These are phyloP conservation scores for Diphasiastrum complanatum DNA, from an alignment of 83 land plant species.

Conservation along the genomic window DNA sequence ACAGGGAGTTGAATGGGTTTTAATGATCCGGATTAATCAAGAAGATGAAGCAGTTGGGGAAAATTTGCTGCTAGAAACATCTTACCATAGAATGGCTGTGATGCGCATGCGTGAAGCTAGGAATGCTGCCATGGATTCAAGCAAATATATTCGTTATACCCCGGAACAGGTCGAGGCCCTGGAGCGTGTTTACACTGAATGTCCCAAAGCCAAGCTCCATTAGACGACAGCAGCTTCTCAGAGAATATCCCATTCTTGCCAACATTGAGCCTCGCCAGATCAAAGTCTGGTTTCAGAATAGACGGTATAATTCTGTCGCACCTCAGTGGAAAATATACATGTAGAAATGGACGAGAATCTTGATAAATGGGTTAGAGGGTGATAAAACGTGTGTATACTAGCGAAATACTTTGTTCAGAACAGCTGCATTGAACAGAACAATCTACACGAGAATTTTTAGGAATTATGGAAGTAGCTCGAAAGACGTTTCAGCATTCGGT, in stretches of 20 bases:
- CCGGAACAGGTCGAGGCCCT: slow-evolving; percentile 93
- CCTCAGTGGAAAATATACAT: neutral
- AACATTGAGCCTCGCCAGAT: slow-evolving; percentile 96
- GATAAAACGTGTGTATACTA: neutral
- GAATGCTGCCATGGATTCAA: too few species aligned
- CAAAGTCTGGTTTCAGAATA: slow-evolving; percentile 98
- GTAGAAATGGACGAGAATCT: neutral
- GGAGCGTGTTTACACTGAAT: slow-evolving; percentile 78
- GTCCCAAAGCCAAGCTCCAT: slow-evolving; percentile 90
- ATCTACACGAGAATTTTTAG: too few species aligned
- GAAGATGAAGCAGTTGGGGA: too few species aligned
- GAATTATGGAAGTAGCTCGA: too few species aligned
- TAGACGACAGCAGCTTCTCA: slow-evolving; percentile 71
- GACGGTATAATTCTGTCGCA: slow-evolving; percentile 43
- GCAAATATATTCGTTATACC: slow-evolving; percentile 87
- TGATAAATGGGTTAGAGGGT: neutral
- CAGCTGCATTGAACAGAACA: too few species aligned
- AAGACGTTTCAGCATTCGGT: too few species aligned
- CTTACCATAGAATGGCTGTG: too few species aligned
- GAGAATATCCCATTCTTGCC: slow-evolving; percentile 76
- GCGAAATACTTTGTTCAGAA: too few species aligned
- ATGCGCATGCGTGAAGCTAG: too few species aligned
- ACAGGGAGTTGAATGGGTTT: too few species aligned
- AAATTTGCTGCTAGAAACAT: too few species aligned
- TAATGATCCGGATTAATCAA: too few species aligned